A percentile compares a stretch with the other conserved stretches of the same genome.
Conservation (phyloP, 2,329 filamentous ascomycete species). For the Trichoderma cornu-damae region DNA sequence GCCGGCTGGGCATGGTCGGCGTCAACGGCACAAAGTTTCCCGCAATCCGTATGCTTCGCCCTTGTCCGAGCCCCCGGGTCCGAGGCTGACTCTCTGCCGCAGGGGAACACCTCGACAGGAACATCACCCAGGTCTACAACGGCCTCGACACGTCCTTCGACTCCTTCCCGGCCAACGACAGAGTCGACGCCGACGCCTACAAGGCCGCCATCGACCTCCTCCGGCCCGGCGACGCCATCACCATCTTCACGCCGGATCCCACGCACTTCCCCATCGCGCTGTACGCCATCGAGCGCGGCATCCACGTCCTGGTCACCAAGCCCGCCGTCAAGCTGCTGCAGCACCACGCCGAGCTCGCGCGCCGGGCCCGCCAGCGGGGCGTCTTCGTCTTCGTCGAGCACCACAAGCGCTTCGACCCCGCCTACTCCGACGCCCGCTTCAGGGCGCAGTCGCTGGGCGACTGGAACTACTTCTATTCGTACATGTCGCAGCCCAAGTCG, state of each 20-base stretch:
- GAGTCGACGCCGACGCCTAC: conserved; percentile 73
- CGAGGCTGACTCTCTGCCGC: background rate
- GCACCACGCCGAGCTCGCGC: conserved; percentile 72
- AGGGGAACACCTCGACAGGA: conserved; percentile 80
- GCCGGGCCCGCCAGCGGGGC: conserved; percentile 63
- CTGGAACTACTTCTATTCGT: conserved; percentile 98
- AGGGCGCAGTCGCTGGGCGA: conserved; percentile 74
- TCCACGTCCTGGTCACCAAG: conserved; percentile 92
- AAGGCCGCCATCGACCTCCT: conserved; percentile 83
- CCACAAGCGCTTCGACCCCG: conserved; percentile 93
- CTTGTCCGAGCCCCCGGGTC: too few species aligned
- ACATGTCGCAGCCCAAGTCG: conserved; percentile 90
- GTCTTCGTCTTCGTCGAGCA: conserved; percentile 94
- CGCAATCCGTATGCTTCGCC: conserved; percentile 80
- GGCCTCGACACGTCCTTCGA: conserved; percentile 79
- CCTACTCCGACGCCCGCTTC: conserved; percentile 81
- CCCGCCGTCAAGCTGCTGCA: conserved; percentile 80
- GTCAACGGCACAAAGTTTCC: conserved; percentile 86
- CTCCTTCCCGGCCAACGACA: conserved; percentile 72
- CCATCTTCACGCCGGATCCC: conserved; percentile 91
- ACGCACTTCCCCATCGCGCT: conserved; percentile 90
- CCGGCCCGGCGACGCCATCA: conserved; percentile 78
- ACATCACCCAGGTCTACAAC: conserved; percentile 86
- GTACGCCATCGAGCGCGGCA: conserved; percentile 80
- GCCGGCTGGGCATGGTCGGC: conserved; percentile 80